Evolutionary conservation across 345 rosid genomes (phyloP).

Genomic region (Salix arbutifolia): DNA sequence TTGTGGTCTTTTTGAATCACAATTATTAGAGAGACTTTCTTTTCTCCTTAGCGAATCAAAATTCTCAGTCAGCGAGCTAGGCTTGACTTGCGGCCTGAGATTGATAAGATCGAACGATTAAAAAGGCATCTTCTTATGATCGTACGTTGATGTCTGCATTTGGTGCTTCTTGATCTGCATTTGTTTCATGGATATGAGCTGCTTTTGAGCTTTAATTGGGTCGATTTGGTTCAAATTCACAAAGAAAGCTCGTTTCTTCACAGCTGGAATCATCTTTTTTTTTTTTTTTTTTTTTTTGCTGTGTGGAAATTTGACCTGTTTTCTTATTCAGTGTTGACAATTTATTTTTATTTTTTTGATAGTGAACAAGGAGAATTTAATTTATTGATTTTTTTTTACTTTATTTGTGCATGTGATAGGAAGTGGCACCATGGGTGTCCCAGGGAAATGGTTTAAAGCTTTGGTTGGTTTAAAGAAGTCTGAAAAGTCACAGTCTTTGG

Average conservation of each 20-base stretch:
- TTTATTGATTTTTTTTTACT: constrained; percentile 2
- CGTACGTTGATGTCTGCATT: constrained; percentile 15
- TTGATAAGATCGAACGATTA: constrained; percentile 14
- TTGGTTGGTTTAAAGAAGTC: constrained; percentile 77
- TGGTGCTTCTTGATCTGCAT: neutral
- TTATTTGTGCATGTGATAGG: constrained; percentile 21
- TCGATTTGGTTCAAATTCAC: neutral
- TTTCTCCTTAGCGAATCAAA: neutral
- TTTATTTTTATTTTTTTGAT: neutral
- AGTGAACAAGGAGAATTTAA: no score
- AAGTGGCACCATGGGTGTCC: constrained; percentile 65
- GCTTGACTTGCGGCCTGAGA: neutral
- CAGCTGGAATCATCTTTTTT: neutral
- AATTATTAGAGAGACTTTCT: neutral
- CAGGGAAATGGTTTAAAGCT: constrained; percentile 93
- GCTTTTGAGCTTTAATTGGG: neutral
- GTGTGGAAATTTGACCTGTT: neutral
- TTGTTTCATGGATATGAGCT: neutral
- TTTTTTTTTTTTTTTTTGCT: neutral
- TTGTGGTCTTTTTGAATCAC: neutral
- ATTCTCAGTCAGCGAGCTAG: neutral
- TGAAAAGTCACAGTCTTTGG: constrained; percentile 67
- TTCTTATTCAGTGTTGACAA: neutral
- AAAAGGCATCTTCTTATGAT: constrained; percentile 5
- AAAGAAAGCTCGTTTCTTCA: neutral